These are phyloP conservation scores for Beauveria pseudobassiana DNA, from an alignment of 2,329 filamentous ascomycete genomes.

Conservation along the genomic window DNA sequence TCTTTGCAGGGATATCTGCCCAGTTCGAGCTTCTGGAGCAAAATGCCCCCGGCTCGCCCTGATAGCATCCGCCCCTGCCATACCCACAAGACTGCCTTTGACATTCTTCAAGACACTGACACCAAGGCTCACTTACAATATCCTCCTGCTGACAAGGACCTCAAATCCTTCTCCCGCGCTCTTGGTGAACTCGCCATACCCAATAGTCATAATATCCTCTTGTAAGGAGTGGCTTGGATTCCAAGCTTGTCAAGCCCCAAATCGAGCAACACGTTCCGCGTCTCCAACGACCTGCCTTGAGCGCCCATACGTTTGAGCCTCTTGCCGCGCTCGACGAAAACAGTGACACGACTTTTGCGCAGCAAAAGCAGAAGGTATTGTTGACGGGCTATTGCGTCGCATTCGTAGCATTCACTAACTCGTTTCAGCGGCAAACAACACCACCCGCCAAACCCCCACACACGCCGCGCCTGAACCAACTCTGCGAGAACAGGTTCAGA, in stretches of 20 bases:
- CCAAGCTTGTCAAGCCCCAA: conserved; percentile 14
- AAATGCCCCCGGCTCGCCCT: not conserved
- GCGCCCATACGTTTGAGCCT: conserved; percentile 27
- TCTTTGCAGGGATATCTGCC: not conserved
- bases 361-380: not conserved
- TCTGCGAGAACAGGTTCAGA: conserved; percentile 28
- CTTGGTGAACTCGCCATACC: conserved; percentile 22
- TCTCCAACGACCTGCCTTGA: conserved; percentile 23
- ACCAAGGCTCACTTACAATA: conserved; percentile 5
- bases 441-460: conserved; percentile 12
- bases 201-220: conserved; percentile 18
- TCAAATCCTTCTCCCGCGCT: conserved; percentile 3
- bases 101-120: not conserved
- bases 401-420: conserved; percentile 15
- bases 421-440: not conserved
- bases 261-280: conserved; percentile 18
- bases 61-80: not conserved
- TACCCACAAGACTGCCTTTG: conserved; percentile 6
- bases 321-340: conserved; percentile 9
- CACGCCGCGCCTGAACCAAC: conserved; percentile 18
- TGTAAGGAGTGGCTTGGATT: conserved; percentile 10
- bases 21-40: not conserved
- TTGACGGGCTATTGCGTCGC: not conserved
- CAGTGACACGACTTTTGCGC: not conserved
- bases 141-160: conserved; percentile 6